Base-by-base conservation (phyloP, 495 filamentous ascomycete species). In the Chaetomium tenue region DNA sequence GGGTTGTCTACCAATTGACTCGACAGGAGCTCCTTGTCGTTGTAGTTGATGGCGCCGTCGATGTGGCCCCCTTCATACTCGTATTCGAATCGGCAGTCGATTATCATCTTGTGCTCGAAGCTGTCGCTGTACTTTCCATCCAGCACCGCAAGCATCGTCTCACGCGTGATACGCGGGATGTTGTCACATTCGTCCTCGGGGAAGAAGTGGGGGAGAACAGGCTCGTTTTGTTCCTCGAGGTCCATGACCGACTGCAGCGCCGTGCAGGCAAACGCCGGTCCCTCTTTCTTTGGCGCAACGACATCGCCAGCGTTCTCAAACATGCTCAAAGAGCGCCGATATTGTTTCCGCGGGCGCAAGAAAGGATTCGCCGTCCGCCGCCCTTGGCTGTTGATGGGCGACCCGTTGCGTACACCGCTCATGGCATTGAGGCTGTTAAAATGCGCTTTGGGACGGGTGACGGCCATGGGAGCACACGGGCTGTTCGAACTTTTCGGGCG, bases 11-110 rank as follows among this genome's bases (percentile, higher is more conserved):
- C 96, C 12, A 99, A 84, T 55, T 92, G 83, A 57, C 79, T 78
- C 1, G 92, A 87, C 63, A 99, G 80, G 37, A 86, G 75, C 66
- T 98, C 93, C 76, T 96, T 98, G 76, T 96, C 91, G 72, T 97
- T 97, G 79, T 89, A 91, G 78, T 99, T 99, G 70, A 96, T 78
- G 39, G 95, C 95, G 0, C 90, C 89, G 55, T 90, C 83, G 66
- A 99, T 96, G 72, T 99, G 95, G 20, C 95, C 95, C 51, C 95
- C 95, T 37, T 96, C 88, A 74, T 93, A 99, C 77, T 99, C 95
- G 74, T 98, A 99, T 76, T 98, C 95, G 74, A 99, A 99, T 13
- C 94, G 90, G 72, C 95, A 99, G 71, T 99, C 95, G 58, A 99
- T 86, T 67, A 99, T 80, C 74, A 94, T 82, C 66, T 89, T 87